Evolutionary conservation across 1,284 basidiomycete species (phyloP), one percentile per base, ranked within the genome.

Genomic region (Tylopilus sp.): DNA sequence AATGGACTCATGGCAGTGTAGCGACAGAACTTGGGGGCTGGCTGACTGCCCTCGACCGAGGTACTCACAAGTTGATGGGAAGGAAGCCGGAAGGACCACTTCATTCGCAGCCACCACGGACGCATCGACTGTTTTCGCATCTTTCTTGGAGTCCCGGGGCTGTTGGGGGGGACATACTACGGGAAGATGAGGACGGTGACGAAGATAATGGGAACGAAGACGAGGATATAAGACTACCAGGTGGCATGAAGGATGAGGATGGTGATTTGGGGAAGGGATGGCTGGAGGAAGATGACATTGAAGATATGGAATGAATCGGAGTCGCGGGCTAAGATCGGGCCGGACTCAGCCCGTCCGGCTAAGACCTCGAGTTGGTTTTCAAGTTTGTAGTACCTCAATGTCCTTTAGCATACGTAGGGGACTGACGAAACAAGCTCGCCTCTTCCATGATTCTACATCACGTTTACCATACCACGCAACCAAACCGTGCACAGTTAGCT

Each of bases 211-310:
- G 32, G 0, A 39, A 44, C 29, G 62, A 16, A 6, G 73, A 76
- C 1, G 69, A 72, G 18, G 73, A 71, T 22, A 57, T 74, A 62
- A 75, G 72, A 26, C 70, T 74, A 22, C 71, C 63, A 2, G 55
- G 65, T 51, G 61, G 61, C 32, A 53, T 67, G 58, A 66, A 74
- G 32, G 74, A 69, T 47, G 74, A 75, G 29, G 74, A 70, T 13
- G 71, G 71, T 24, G 47, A n/a, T 15, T 49, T n/a, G 22, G 60
- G 63, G 32, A 63, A 84, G n/a, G 86, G 85, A 18, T 92, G 89
- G 88, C 73, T 92, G 70, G 88, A 90, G 61, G 83, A 81, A 22
- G 91, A 93, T 73, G 91, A 92, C 72, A 93, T 93, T 62, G 89
- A 91, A 68, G 88, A 91, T 26, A 63, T 53, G 38, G 70, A 77